Conservation (phyloP, 2,329 filamentous ascomycete genomes). For the Hypoxylon sp. region DNA sequence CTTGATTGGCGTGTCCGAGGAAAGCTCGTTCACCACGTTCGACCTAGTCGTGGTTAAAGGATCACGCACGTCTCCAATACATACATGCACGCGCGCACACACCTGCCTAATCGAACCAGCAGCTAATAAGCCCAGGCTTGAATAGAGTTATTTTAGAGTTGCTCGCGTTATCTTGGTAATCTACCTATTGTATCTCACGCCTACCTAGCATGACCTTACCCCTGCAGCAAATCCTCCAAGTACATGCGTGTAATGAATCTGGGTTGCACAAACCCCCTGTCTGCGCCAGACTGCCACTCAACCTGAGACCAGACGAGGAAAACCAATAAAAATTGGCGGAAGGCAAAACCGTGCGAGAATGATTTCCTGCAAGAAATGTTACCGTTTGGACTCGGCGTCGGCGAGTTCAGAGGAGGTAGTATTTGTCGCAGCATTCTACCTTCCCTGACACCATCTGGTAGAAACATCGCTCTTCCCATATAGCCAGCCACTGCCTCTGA, state of each 20-base stretch:
- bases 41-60: conserved; percentile 24
- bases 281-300: conserved; percentile 30
- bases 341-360: conserved; percentile 27
- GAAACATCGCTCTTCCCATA: conserved; percentile 5
- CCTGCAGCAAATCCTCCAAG: conserved; percentile 38
- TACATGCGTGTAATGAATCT: conserved; percentile 9
- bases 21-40: conserved; percentile 16
- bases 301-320: conserved; percentile 34
- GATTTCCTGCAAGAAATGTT: conserved; percentile 10
- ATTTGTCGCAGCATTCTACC: conserved; percentile 19
- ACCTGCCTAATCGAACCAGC: conserved; percentile 41
- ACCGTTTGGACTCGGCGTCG: conserved; percentile 8
- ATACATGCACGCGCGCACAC: conserved; percentile 25
- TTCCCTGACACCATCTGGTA: not conserved
- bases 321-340: conserved; percentile 3
- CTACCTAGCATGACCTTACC: conserved; percentile 12
- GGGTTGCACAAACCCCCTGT: conserved; percentile 22
- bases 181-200: not conserved
- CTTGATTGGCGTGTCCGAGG: conserved; percentile 23
- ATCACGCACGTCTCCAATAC: conserved; percentile 39
- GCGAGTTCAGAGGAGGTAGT: conserved; percentile 15
- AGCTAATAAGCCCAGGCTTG: conserved; percentile 29
- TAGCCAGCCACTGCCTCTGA: conserved; percentile 15
- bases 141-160: conserved; percentile 46
- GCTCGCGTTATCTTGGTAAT: conserved; percentile 31